These are phyloP conservation scores for Rhizophora mangle DNA, from an alignment of 345 rosid species.

Conservation along the genomic window DNA sequence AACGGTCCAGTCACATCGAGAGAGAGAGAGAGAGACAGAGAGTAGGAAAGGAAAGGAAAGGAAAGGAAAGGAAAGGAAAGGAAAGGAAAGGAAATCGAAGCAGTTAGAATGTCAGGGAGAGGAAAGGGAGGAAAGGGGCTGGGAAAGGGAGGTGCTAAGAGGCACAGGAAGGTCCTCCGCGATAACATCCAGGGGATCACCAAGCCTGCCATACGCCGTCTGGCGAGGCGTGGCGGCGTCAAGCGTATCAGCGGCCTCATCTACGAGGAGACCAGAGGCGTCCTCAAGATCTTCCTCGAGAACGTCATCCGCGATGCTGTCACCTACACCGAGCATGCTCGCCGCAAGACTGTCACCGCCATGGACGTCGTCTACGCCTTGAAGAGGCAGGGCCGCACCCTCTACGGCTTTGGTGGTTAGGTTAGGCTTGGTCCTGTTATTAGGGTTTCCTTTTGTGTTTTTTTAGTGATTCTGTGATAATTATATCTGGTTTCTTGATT, in stretches of 20 bases:
- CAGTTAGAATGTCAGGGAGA: slow-evolving; percentile 42
- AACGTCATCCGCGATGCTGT: slow-evolving; percentile 54
- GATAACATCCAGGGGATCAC: slow-evolving; percentile 60
- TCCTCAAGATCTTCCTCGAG: slow-evolving; percentile 51
- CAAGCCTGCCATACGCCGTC: slow-evolving; percentile 32
- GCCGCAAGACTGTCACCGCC: slow-evolving; percentile 61
- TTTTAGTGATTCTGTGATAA: too few relatives aligned
- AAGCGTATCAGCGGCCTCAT: slow-evolving; percentile 56
- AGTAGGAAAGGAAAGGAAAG: slow-evolving; percentile 24
- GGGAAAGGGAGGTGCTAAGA: slow-evolving; percentile 59
- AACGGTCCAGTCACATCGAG: too few relatives aligned
- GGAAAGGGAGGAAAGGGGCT: slow-evolving; percentile 66
- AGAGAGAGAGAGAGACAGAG: too few relatives aligned
- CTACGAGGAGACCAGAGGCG: slow-evolving; percentile 56
- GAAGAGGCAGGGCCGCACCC: too few relatives aligned
- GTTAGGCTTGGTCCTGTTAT: too few relatives aligned
- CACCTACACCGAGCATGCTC: slow-evolving; percentile 53
- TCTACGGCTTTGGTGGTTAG: too few relatives aligned
- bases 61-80: slow-evolving; percentile 30
- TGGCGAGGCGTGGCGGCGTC: slow-evolving; percentile 59
- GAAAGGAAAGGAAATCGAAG: neutral
- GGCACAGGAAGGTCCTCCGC: slow-evolving; percentile 52
- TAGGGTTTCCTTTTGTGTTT: too few relatives aligned
- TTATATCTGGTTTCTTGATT: too few relatives aligned
- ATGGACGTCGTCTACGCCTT: slow-evolving; percentile 21